phyloP scores from a whole-genome alignment of 768 basidiomycete genomes.

The Mrakia gelida region DNA sequence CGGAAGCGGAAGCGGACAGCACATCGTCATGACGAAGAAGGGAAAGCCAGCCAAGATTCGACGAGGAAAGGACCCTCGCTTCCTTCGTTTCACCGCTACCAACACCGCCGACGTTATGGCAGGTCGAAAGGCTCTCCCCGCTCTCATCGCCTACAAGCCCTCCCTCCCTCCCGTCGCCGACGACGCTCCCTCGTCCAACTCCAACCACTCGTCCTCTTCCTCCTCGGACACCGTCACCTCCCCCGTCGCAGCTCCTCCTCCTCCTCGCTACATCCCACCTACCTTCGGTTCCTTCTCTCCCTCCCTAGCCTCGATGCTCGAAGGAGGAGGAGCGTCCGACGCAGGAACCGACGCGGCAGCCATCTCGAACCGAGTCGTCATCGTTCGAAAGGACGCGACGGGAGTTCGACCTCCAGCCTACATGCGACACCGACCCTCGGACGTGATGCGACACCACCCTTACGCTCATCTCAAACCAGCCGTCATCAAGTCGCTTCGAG shows the following conservation, averaged over 20 bases:
- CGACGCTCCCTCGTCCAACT: neutral
- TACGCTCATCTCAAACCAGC: slow-evolving; percentile 23
- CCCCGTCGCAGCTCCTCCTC: slow-evolving; percentile 1
- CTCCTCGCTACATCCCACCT: neutral
- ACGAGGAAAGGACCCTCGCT: neutral
- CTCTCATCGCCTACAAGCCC: slow-evolving; percentile 3
- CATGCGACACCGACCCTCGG: slow-evolving; percentile 26
- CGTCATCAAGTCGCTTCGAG: slow-evolving; percentile 9
- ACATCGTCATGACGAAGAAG: neutral
- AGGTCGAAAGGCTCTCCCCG: neutral
- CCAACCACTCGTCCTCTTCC: neutral
- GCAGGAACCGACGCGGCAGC: neutral
- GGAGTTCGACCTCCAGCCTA: slow-evolving; percentile 23
- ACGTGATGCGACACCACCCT: neutral
- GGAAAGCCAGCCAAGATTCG: neutral
- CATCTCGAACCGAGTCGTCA: neutral
- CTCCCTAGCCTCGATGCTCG: neutral
- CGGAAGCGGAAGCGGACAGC: neutral
- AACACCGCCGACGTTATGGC: slow-evolving; percentile 4
- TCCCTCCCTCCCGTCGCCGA: neutral
- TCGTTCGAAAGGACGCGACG: neutral
- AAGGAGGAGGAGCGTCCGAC: neutral
- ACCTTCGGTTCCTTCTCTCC: neutral
- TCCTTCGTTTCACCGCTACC: neutral
- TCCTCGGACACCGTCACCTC: neutral